These are phyloP conservation scores for Aethionema arabicum DNA, from an alignment of 345 rosid genomes.

Conservation along the genomic window DNA sequence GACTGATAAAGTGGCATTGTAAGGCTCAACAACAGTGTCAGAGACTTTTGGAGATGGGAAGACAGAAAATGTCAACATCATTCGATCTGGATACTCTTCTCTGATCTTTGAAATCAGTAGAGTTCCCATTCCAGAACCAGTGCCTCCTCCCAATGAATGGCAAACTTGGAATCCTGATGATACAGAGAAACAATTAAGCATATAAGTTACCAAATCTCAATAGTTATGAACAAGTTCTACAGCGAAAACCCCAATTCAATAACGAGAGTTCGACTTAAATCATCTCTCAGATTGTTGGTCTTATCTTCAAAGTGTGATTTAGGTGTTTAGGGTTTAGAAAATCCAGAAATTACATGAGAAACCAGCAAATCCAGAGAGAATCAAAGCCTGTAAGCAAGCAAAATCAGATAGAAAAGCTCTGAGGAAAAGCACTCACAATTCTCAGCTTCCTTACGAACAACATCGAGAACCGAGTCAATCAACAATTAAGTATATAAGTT, in stretches of 20 bases:
- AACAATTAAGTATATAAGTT: not conserved
- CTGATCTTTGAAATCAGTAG: slow-evolving; percentile 57
- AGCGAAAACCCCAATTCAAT: too few relatives aligned
- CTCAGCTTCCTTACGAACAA: slow-evolving; percentile 22
- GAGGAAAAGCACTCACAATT: slow-evolving; percentile 8
- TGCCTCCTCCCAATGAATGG: slow-evolving; percentile 56
- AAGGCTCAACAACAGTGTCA: slow-evolving; percentile 58
- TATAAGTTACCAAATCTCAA: not conserved
- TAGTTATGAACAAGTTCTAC: not conserved
- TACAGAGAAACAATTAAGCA: slow-evolving; percentile 8
- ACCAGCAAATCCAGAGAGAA: too few relatives aligned
- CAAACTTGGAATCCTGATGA: slow-evolving; percentile 54
- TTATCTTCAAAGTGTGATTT: too few relatives aligned
- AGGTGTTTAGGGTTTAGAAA: too few relatives aligned
- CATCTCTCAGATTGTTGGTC: too few relatives aligned
- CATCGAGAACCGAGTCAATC: slow-evolving; percentile 23
- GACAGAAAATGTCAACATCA: slow-evolving; percentile 61
- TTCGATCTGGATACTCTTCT: slow-evolving; percentile 56
- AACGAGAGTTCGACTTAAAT: too few relatives aligned
- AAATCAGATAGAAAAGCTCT: not conserved
- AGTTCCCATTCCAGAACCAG: slow-evolving; percentile 60
- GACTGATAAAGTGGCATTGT: slow-evolving; percentile 58
- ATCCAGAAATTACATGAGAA: too few relatives aligned
- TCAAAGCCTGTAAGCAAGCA: not conserved
- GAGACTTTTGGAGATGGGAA: slow-evolving; percentile 62